Conservation (phyloP, 305 asterid species). For the Fraxinus sp. region DNA sequence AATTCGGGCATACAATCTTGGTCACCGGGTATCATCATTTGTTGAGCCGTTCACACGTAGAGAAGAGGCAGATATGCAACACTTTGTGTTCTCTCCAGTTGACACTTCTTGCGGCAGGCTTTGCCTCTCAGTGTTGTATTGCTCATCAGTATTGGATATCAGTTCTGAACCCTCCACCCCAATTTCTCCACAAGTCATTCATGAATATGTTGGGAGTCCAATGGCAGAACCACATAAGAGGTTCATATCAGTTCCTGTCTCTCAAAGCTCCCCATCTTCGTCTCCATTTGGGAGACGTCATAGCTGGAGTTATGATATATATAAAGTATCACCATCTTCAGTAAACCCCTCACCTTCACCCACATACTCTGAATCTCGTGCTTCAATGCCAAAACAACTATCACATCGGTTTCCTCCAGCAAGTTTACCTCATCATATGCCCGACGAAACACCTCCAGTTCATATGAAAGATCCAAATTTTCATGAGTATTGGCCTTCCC, state of each 20-base stretch:
- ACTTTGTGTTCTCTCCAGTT: slow-evolving; percentile 65
- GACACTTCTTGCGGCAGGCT: slow-evolving; percentile 84
- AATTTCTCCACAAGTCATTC: slow-evolving; percentile 69
- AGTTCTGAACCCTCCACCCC: slow-evolving; percentile 80
- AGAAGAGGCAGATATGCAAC: slow-evolving; percentile 87
- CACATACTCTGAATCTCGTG: slow-evolving; percentile 64
- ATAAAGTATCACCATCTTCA: slow-evolving; percentile 65
- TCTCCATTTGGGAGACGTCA: slow-evolving; percentile 71
- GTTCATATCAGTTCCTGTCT: slow-evolving; percentile 54
- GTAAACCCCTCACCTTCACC: slow-evolving; percentile 71
- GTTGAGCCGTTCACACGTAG: slow-evolving; percentile 77
- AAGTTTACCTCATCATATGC: slow-evolving; percentile 42
- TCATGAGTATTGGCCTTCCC: slow-evolving; percentile 70
- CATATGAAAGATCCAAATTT: slow-evolving; percentile 48
- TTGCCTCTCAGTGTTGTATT: slow-evolving; percentile 74
- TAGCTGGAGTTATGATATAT: slow-evolving; percentile 83
- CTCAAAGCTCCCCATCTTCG: slow-evolving; percentile 54
- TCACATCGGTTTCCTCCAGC: slow-evolving; percentile 56
- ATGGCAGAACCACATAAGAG: slow-evolving; percentile 81
- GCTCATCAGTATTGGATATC: slow-evolving; percentile 57
- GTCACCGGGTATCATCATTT: slow-evolving; percentile 73
- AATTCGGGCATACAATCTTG: slow-evolving; percentile 54
- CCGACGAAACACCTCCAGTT: slow-evolving; percentile 44
- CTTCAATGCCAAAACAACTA: slow-evolving; percentile 38
- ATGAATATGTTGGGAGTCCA: slow-evolving; percentile 89